Evolutionary conservation across 192 early-diverging fungal species (phyloP).

Genomic region (Podila minutissima): DNA sequence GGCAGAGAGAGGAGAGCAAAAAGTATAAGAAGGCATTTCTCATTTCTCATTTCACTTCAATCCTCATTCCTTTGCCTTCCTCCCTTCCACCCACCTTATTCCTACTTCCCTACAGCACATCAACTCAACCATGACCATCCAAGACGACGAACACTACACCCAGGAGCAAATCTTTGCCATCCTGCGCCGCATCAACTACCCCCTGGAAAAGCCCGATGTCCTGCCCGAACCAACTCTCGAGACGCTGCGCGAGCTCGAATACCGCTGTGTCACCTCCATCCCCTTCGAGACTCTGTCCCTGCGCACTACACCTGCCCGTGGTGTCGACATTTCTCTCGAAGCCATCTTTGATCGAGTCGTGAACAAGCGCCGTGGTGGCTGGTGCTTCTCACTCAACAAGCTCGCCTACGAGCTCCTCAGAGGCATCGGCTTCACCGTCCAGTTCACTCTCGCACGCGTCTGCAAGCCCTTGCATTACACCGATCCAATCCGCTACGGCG

Average conservation of each 20-base stretch:
- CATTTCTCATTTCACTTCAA: too few relatives aligned
- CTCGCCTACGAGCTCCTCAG: slow-evolving; percentile 18
- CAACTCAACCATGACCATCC: neutral
- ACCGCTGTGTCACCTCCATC: slow-evolving; percentile 18
- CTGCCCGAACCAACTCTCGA: slow-evolving; percentile 22
- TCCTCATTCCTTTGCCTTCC: too few relatives aligned
- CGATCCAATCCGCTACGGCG: slow-evolving; percentile 1
- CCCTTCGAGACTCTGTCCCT: slow-evolving; percentile 28
- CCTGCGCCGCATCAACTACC: slow-evolving; percentile 14
- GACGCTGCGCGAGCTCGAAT: slow-evolving; percentile 22
- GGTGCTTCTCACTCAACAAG: slow-evolving; percentile 36
- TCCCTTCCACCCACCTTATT: too few relatives aligned
- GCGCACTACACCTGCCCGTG: slow-evolving; percentile 11
- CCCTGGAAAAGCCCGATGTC: slow-evolving; percentile 10
- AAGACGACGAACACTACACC: slow-evolving; percentile 11
- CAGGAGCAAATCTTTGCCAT: slow-evolving; percentile 19
- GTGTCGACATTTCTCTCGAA: slow-evolving; percentile 22
- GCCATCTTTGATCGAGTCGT: slow-evolving; percentile 27
- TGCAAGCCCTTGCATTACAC: slow-evolving; percentile 14
- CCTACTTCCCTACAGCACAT: neutral
- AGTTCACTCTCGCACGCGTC: slow-evolving; percentile 23
- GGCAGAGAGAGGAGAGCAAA: too few relatives aligned
- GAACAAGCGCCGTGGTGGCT: slow-evolving; percentile 25
- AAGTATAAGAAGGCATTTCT: too few relatives aligned
- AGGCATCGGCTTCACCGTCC: slow-evolving; percentile 15